A percentile compares a stretch with the other conserved stretches of the same genome.
phyloP scores from a whole-genome alignment of 306 rosid genomes.

The Sicyos baderoa region DNA sequence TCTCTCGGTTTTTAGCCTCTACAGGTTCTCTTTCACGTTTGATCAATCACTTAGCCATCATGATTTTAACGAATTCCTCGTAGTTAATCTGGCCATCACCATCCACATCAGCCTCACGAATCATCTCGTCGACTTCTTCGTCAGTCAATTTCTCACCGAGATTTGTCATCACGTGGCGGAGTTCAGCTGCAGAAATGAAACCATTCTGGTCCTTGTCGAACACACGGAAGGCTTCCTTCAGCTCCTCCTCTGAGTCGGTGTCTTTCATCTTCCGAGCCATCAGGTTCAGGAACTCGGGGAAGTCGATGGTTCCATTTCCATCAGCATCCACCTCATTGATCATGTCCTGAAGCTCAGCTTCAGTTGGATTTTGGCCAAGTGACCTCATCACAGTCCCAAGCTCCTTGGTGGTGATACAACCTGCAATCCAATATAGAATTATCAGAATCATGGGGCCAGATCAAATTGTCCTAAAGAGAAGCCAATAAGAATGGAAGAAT shows the following conservation, averaged over 20 bases:
- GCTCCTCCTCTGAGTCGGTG: constrained; percentile 76
- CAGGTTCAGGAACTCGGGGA: constrained; percentile 68
- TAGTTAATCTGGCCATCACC: constrained; percentile 80
- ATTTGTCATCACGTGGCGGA: constrained; percentile 78
- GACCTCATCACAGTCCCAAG: constrained; percentile 80
- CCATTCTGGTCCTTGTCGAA: constrained; percentile 84
- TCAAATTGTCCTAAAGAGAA: constrained; percentile 4
- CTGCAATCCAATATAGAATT: constrained; percentile 24
- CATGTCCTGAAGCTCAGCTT: constrained; percentile 78
- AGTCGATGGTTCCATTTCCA: constrained; percentile 74
- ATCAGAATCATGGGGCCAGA: not conserved
- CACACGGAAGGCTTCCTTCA: constrained; percentile 77
- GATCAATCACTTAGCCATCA: constrained; percentile 68
- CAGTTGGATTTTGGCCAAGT: constrained; percentile 78
- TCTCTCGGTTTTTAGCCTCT: constrained; percentile 14
- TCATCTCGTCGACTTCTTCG: constrained; percentile 77
- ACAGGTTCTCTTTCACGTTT: constrained; percentile 1
- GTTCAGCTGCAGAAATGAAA: constrained; percentile 85
- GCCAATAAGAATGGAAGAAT: not conserved
- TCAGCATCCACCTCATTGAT: constrained; percentile 82
- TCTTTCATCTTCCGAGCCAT: constrained; percentile 86
- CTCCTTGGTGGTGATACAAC: constrained; percentile 76
- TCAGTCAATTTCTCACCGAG: constrained; percentile 84
- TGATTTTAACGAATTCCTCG: constrained; percentile 77
- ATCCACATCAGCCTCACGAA: constrained; percentile 74